Evolutionary conservation across 106 monocot genomes (phyloP).

Genomic region (Dioscorea zingiberensis): DNA sequence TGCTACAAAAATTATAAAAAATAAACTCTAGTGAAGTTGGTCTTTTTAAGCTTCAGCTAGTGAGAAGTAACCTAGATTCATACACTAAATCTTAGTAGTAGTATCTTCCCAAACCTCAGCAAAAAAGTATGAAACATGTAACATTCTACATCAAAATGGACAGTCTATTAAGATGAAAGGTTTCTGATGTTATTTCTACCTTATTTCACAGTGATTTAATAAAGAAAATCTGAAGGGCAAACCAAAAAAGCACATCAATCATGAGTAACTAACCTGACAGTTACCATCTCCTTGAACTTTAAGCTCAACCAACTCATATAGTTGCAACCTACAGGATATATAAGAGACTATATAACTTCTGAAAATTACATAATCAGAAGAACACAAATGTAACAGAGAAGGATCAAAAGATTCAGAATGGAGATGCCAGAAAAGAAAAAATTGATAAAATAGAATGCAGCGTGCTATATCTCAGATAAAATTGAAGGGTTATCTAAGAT

Average conservation of each 20-base stretch:
- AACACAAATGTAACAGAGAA: neutral
- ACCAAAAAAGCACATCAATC: neutral
- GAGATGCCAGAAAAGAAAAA: neutral
- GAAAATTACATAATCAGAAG: neutral
- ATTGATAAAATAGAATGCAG: neutral
- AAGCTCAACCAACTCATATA: conserved; percentile 66
- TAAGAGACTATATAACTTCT: conserved; percentile 1
- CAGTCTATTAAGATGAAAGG: too few species aligned
- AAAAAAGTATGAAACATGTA: too few species aligned
- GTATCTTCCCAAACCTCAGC: too few species aligned
- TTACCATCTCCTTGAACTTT: conserved; percentile 75
- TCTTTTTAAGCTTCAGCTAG: too few species aligned
- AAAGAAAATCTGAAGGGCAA: neutral
- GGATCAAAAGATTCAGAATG: neutral
- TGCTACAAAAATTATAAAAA: too few species aligned
- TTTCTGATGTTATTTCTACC: neutral
- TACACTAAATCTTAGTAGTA: too few species aligned
- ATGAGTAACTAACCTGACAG: conserved; percentile 51
- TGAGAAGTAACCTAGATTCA: too few species aligned
- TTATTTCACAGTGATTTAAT: neutral
- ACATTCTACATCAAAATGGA: too few species aligned
- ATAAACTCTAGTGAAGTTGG: too few species aligned
- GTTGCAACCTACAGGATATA: conserved; percentile 39
- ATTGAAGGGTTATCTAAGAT: too few species aligned
- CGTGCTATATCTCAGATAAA: neutral